A percentile compares a stretch with the other conserved stretches of the same genome.
Conservation (phyloP, 1,139 yeast species). For the Geotrichum bryndzae region DNA sequence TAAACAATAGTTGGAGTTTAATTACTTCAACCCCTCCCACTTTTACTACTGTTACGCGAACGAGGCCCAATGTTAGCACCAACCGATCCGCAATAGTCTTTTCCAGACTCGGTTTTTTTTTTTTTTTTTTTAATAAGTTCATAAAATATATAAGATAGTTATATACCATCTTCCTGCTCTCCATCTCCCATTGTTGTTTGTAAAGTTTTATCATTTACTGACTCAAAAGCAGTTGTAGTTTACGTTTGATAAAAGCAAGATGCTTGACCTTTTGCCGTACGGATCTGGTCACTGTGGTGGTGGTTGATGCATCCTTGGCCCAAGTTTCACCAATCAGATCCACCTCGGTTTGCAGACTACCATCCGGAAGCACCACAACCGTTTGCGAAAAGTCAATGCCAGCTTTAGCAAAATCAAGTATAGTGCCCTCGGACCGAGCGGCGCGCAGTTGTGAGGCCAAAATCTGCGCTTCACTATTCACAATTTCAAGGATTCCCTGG, state of each 20-base stretch:
- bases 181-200: neutral
- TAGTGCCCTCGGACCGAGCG: conserved; percentile 43
- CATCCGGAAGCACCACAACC: conserved; percentile 22
- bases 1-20: neutral
- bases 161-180: too few species aligned
- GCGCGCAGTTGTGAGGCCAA: conserved; percentile 39
- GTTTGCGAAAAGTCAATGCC: conserved; percentile 22
- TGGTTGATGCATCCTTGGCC: conserved; percentile 16
- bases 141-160: too few species aligned
- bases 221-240: conserved; percentile 4
- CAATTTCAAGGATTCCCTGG: conserved; percentile 54
- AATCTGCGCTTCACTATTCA: conserved; percentile 52
- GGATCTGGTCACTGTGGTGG: conserved; percentile 24
- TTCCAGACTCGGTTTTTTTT: too few species aligned
- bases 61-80: too few species aligned
- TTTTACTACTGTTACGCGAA: too few species aligned
- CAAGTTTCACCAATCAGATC: conserved; percentile 29
- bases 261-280: conserved; percentile 33
- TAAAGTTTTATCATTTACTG: neutral
- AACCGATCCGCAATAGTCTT: too few species aligned
- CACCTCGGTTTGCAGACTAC: conserved; percentile 27
- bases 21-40: too few species aligned
- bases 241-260: conserved; percentile 29
- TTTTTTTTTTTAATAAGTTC: too few species aligned
- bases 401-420: conserved; percentile 33